These are phyloP conservation scores for Tremella mesenterica DNA, from an alignment of 768 basidiomycete species.

Conservation along the genomic window DNA sequence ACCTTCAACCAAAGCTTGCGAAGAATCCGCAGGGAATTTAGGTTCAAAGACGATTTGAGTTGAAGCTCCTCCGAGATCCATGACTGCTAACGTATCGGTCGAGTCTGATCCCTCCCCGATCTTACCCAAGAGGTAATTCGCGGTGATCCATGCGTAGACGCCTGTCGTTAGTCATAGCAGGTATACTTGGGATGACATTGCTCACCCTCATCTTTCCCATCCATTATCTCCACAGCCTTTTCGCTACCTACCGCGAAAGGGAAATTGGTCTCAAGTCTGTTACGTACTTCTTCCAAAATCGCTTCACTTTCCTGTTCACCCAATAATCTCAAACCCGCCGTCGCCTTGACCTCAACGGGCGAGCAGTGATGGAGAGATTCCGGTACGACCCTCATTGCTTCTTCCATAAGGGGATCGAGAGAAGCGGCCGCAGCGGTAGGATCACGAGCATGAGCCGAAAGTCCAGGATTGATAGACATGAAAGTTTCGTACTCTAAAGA, in stretches of 20 bases:
- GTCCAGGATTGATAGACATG: conserved; percentile 67
- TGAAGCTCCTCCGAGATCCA: conserved; percentile 92
- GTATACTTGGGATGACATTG: neutral
- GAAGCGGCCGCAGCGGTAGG: conserved; percentile 67
- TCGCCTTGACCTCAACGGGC: conserved; percentile 85
- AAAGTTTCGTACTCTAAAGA: conserved; percentile 89
- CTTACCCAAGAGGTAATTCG: conserved; percentile 77
- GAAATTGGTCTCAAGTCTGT: conserved; percentile 54
- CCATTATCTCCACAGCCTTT: conserved; percentile 76
- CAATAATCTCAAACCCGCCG: conserved; percentile 72
- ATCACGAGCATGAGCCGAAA: conserved; percentile 56
- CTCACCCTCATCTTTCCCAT: conserved; percentile 80
- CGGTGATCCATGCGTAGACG: conserved; percentile 98
- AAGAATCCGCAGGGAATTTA: conserved; percentile 49
- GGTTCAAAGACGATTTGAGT: conserved; percentile 98
- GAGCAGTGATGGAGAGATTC: conserved; percentile 59
- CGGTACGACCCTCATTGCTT: conserved; percentile 72
- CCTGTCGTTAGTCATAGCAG: conserved; percentile 20
- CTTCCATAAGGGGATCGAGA: conserved; percentile 68
- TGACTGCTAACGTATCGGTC: conserved; percentile 70
- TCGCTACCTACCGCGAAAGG: conserved; percentile 58
- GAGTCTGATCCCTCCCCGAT: conserved; percentile 53
- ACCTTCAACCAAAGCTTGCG: conserved; percentile 56
- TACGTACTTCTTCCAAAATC: conserved; percentile 67
- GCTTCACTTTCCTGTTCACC: conserved; percentile 56